Conservation (phyloP, 1,284 basidiomycete genomes). For the Apiotrichum gracile region DNA sequence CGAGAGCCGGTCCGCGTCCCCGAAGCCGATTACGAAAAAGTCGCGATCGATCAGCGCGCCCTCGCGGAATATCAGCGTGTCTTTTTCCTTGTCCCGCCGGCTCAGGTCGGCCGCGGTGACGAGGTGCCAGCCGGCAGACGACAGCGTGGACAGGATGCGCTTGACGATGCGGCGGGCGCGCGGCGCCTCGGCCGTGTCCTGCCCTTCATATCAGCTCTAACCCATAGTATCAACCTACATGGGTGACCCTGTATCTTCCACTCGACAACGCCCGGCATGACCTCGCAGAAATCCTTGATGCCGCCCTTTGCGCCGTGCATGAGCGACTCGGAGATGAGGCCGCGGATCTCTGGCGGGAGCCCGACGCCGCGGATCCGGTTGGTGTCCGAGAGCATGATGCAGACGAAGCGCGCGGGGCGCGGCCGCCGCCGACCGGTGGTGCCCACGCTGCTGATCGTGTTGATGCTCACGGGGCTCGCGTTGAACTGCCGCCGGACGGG, state of each 20-base stretch:
- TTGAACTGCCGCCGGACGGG: too few species aligned
- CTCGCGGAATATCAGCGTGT: slow-evolving; percentile 33
- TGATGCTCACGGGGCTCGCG: too few species aligned
- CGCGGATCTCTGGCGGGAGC: neutral
- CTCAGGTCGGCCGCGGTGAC: slow-evolving; percentile 27
- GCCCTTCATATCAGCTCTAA: neutral
- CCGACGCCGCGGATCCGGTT: neutral
- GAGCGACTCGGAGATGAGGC: neutral
- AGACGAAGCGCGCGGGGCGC: neutral
- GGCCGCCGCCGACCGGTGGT: neutral
- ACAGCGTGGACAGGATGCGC: slow-evolving; percentile 26
- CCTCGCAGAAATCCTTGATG: neutral
- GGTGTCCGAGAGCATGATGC: neutral
- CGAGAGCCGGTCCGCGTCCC: slow-evolving; percentile 36
- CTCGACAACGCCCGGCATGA: neutral
- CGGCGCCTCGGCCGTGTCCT: neutral
- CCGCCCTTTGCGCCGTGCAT: neutral
- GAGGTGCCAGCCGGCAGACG: slow-evolving; percentile 34
- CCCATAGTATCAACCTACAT: neutral
- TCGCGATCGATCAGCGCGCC: slow-evolving; percentile 25
- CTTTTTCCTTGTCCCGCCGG: slow-evolving; percentile 35
- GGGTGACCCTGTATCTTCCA: neutral
- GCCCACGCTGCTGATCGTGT: neutral
- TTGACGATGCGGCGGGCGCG: slow-evolving; percentile 28
- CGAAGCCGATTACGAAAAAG: slow-evolving; percentile 36